These are phyloP conservation scores for Acanthamoeba triangularis DNA, from an alignment of 208 protist species.

Conservation along the genomic window DNA sequence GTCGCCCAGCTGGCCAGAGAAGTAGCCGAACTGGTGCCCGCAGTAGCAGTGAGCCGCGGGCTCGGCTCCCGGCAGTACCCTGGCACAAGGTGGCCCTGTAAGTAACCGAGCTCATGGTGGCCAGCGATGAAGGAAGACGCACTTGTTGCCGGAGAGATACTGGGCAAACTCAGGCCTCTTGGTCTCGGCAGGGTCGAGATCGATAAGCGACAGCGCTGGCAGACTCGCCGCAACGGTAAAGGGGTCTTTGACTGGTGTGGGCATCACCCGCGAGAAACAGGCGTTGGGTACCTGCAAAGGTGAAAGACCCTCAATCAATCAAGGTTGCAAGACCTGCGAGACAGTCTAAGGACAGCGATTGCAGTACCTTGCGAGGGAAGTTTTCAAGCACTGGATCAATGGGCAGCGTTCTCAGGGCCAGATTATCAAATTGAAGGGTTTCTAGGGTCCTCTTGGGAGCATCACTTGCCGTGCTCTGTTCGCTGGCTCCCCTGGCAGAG, in stretches of 20 bases:
- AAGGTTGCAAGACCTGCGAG: too few species aligned
- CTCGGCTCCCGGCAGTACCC: slow-evolving; percentile 81
- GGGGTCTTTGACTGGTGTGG: slow-evolving; percentile 78
- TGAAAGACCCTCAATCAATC: background rate
- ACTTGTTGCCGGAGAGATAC: slow-evolving; percentile 78
- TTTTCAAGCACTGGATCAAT: slow-evolving; percentile 80
- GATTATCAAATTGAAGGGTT: slow-evolving; percentile 82
- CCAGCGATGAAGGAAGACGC: background rate
- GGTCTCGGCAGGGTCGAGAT: slow-evolving; percentile 68
- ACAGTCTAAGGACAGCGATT: too few species aligned
- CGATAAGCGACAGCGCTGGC: slow-evolving; percentile 80
- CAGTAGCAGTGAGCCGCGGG: slow-evolving; percentile 87
- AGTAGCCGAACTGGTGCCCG: slow-evolving; percentile 90
- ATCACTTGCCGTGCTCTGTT: background rate
- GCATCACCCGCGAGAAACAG: slow-evolving; percentile 78
- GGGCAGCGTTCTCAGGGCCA: slow-evolving; percentile 73
- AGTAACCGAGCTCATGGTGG: too few species aligned
- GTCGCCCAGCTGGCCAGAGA: slow-evolving; percentile 89
- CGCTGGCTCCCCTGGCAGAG: background rate
- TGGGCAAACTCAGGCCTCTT: slow-evolving; percentile 69
- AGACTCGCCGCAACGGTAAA: slow-evolving; percentile 49
- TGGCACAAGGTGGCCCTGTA: background rate
- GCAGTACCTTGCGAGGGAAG: slow-evolving; percentile 23
- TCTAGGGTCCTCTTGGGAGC: slow-evolving; percentile 35
- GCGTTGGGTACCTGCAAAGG: slow-evolving; percentile 76